These are phyloP conservation scores for Akanthomyces lecanii DNA, from an alignment of 2,329 filamentous ascomycete genomes.

Conservation along the genomic window DNA sequence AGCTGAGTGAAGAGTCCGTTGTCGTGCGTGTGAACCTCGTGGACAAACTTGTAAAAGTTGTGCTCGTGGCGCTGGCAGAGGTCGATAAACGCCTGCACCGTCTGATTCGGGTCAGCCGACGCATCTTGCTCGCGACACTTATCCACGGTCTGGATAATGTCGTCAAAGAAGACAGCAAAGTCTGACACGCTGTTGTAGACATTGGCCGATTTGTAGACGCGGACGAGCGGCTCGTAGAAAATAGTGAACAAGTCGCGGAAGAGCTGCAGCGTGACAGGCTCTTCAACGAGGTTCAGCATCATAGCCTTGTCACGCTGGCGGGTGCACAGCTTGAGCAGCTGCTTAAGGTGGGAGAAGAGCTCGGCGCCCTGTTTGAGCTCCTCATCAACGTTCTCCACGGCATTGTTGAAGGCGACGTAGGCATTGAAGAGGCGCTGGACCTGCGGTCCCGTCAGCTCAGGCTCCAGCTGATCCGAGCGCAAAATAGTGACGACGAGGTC, in stretches of 20 bases:
- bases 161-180: constrained; percentile 88
- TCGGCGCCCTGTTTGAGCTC: constrained; percentile 86
- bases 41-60: constrained; percentile 98
- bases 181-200: constrained; percentile 97
- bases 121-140: constrained; percentile 70
- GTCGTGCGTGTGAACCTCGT: constrained; percentile 95
- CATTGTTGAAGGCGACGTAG: constrained; percentile 93
- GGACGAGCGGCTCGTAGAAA: constrained; percentile 95
- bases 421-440: constrained; percentile 86
- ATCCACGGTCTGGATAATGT: constrained; percentile 75
- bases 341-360: constrained; percentile 91
- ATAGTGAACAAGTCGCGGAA: constrained; percentile 97
- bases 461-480: constrained; percentile 70
- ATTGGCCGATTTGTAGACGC: constrained; percentile 97
- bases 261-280: constrained; percentile 93
- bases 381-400: constrained; percentile 84
- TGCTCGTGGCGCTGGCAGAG: constrained; percentile 91
- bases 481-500: constrained; percentile 85
- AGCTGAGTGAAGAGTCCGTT: constrained; percentile 93
- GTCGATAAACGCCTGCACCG: constrained; percentile 96
- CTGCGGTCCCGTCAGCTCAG: constrained; percentile 68
- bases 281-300: constrained; percentile 94
- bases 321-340: constrained; percentile 86
- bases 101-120: constrained; percentile 94
- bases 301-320: constrained; percentile 91